A percentile compares a stretch with the other conserved stretches of the same genome.
These are phyloP conservation scores for Glycine tomentella DNA, from an alignment of 306 rosid genomes.

Conservation along the genomic window DNA sequence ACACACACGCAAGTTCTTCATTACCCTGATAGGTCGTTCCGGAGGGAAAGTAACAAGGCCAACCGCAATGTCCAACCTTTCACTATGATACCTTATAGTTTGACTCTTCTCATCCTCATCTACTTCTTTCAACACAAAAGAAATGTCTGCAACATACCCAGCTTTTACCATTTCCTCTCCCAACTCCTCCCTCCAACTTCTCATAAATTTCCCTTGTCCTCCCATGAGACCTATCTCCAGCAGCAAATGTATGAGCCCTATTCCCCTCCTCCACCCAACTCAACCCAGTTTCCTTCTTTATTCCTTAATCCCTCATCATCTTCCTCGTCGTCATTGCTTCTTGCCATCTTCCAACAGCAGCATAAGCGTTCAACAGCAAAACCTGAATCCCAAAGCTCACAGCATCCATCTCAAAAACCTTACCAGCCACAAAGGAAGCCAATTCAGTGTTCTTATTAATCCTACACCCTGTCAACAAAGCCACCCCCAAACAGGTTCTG, in stretches of 20 bases:
- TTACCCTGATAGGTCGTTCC: conserved; percentile 78
- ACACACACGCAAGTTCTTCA: conserved; percentile 93
- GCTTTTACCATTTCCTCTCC: conserved; percentile 75
- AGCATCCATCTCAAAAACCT: conserved; percentile 58
- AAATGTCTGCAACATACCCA: conserved; percentile 89
- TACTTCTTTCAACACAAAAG: conserved; percentile 77
- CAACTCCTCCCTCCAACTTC: conserved; percentile 83
- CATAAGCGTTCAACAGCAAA: conserved; percentile 80
- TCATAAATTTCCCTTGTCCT: conserved; percentile 67
- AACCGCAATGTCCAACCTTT: conserved; percentile 86
- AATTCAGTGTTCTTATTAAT: conserved; percentile 74
- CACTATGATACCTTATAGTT: conserved; percentile 80
- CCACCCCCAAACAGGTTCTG: conserved; percentile 91
- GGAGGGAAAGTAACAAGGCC: conserved; percentile 72
- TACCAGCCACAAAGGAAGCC: conserved; percentile 82
- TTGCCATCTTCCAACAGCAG: conserved; percentile 84
- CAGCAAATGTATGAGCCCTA: conserved; percentile 75
- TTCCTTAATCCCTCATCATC: conserved; percentile 69
- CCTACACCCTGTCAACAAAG: conserved; percentile 87
- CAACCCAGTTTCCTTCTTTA: conserved; percentile 86
- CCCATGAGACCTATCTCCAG: conserved; percentile 72
- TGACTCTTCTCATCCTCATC: conserved; percentile 73
- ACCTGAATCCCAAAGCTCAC: conserved; percentile 74
- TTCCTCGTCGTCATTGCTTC: conserved; percentile 86
- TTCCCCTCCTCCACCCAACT: conserved; percentile 94